Evolutionary conservation across 257 asterid genomes (phyloP).

Genomic region (Linderniella brevidens): DNA sequence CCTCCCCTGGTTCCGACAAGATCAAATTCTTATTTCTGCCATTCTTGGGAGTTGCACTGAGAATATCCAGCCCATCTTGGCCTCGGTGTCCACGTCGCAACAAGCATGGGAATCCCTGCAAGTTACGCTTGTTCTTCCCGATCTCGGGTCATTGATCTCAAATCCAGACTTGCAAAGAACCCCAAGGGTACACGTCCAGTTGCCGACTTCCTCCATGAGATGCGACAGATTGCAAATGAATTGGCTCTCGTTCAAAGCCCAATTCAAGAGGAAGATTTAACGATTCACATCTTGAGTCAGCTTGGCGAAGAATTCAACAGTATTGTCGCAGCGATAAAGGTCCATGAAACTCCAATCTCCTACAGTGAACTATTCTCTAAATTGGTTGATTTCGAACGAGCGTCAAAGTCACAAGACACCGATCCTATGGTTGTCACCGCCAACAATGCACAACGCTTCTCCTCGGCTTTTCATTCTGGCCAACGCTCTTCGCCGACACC

Average conservation of each 20-base stretch:
- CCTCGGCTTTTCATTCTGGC: neutral
- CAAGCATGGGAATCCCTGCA: neutral
- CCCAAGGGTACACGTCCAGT: neutral
- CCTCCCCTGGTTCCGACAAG: neutral
- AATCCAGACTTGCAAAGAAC: neutral
- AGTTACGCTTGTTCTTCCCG: neutral
- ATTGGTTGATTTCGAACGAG: neutral
- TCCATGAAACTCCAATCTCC: neutral
- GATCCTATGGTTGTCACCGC: neutral
- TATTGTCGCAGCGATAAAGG: neutral
- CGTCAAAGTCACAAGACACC: neutral
- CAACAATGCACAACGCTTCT: neutral
- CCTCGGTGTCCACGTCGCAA: neutral
- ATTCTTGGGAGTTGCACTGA: conserved; percentile 1
- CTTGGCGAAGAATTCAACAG: neutral
- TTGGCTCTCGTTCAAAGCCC: neutral
- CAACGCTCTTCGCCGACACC: neutral
- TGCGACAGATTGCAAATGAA: neutral
- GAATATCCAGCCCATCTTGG: neutral
- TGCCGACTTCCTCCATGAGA: neutral
- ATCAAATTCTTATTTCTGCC: neutral
- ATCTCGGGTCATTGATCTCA: neutral
- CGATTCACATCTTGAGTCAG: neutral
- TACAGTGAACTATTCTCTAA: neutral
- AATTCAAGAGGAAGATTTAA: neutral